Base-by-base conservation (phyloP, 345 rosid genomes). In the Sonneratia caseolaris region DNA sequence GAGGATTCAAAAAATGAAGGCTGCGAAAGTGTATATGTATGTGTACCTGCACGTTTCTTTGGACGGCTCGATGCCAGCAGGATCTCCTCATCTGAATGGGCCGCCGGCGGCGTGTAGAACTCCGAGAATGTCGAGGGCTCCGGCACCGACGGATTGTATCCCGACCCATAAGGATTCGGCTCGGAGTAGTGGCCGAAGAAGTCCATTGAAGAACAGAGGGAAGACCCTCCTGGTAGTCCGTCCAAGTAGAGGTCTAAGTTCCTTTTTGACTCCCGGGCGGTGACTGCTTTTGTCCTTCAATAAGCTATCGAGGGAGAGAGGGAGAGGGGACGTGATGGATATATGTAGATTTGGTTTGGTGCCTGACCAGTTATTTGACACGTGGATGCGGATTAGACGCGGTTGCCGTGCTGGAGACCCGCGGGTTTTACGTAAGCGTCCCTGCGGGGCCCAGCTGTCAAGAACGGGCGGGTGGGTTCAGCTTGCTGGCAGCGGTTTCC, bases 11-110 rank as follows among this genome's bases (percentile, higher is more conserved):
- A 37, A 15, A 19, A 19, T 9, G 1, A 36, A 9, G 37, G 35
- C 24, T 27, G 32, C 32, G 0, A 27, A 1, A 27, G 32, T 27
- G 32, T 27, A 27, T 27, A 27, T 27, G 32, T 27, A 27, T 27
- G 32, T 27, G 2, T 68, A 45, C 72, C 93, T 0, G 93, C 89
- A 14, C 89, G 82, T 78, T 79, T 88, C 86, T 88, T 88, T 0
- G 93, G 93, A 71, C 71, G 77, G 83, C 79, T 83, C 51, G 82
- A 80, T 7, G 93, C 93, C 4, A 88, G 75, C 22, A 56, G 57
- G 40, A 77, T 1, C 22, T 82, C 80, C 70, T 79, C 86, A 32
- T 81, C 87, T 13, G 77, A 77, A n/a, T 68, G 62, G 47, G 68
- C 22, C 7, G 35, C 68, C 32, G 21, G 68, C 36, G 74, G 22